Evolutionary conservation across 1,284 basidiomycete genomes (phyloP), one percentile per base, ranked within the genome.

Genomic region (Malassezia obtusa): DNA sequence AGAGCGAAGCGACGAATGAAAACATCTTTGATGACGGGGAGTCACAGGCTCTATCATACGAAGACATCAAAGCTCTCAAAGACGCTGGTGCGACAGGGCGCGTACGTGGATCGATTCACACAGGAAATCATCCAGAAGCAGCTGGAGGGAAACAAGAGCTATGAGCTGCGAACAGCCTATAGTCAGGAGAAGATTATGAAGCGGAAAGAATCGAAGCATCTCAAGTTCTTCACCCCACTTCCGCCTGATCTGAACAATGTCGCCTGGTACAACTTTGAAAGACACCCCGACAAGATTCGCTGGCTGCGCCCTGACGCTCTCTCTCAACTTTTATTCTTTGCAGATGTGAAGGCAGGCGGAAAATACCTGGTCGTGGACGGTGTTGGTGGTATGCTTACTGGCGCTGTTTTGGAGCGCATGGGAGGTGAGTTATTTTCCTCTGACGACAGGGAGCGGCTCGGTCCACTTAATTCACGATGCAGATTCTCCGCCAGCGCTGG

Each of bases 401-500:
- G 91, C 0, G 83, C 87, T 0, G 85, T 84, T 2, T 73, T 96
- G 15, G 89, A 92, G 60, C 19, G 59, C 21, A 36, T 62, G 22
- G 86, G 85, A 31, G 77, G 87, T 31, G 22, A 12, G 38, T 40
- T n/a, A n/a, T n/a, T n/a, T n/a, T 15, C 21, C 12, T 2, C 91
- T 91, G 4, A 80, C 30, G 4, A 14, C 22, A 40, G 38, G 44
- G 35, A 14, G 28, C 31, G 30, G 52, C 10, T 50, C 83, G 47
- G 77, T 98, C 19, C 78, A 95, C 52, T 82, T 86, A 2, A 83
- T 98, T 66, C 89, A 85, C 65, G 89, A 94, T 62, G 82, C 84
- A 30, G 92, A 96, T 68, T 89, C 86, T 3, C 90, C 92, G 6
- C 92, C 94, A 10, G 84, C 89, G 32, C 89, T 90, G 73, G 88